These are phyloP conservation scores for Pythium graminicola DNA, from an alignment of 352 stramenopile species.

Conservation along the genomic window DNA sequence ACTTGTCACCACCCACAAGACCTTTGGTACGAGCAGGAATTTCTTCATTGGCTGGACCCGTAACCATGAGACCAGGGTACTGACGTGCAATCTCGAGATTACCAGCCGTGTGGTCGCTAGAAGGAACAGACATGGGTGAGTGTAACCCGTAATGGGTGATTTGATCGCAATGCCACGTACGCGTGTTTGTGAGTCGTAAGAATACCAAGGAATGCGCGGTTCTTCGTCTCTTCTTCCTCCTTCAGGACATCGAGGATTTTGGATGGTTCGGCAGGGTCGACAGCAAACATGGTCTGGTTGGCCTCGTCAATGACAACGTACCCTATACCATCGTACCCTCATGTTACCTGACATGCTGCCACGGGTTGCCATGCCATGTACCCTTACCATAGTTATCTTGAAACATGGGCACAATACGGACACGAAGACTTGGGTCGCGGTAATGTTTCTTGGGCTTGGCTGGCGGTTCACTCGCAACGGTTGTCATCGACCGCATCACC, in stretches of 20 bases:
- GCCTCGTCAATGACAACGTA: conserved; percentile 75
- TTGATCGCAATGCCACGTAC: conserved; percentile 35
- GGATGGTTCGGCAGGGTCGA: conserved; percentile 62
- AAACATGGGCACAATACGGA: conserved; percentile 81
- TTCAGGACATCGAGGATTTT: conserved; percentile 59
- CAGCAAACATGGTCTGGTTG: conserved; percentile 79
- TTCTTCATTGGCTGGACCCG: conserved; percentile 61
- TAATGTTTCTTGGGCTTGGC: conserved; percentile 43
- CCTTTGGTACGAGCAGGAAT: conserved; percentile 65
- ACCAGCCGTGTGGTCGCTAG: conserved; percentile 73
- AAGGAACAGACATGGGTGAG: no score
- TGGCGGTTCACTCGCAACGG: neutral
- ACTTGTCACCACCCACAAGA: conserved; percentile 74
- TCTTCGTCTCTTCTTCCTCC: conserved; percentile 56
- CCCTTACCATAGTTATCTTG: conserved; percentile 63
- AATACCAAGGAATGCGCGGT: conserved; percentile 77
- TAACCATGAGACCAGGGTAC: conserved; percentile 62
- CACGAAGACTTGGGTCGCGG: conserved; percentile 70
- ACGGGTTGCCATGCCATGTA: neutral
- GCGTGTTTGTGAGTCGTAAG: conserved; percentile 92
- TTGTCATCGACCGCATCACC: conserved; percentile 2
- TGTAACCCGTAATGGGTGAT: no score
- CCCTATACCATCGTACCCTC: conserved; percentile 23
- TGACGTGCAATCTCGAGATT: conserved; percentile 60
- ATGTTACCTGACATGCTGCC: no score